Base-by-base conservation (phyloP, 768 basidiomycete species). In the Termitomyces sp. region DNA sequence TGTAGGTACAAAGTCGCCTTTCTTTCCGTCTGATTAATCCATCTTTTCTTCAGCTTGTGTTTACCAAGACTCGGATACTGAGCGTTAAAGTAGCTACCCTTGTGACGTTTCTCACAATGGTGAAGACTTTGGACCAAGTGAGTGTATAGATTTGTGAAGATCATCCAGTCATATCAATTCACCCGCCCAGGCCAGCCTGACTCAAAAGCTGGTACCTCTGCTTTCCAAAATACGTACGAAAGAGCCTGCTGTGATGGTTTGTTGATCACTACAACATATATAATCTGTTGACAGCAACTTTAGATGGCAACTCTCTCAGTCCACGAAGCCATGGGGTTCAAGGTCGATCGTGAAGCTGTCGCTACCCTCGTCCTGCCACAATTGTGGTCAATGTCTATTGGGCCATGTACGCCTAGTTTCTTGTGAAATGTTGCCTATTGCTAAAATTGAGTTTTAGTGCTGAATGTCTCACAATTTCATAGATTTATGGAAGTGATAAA, bases 381-480 rank as follows among this genome's bases (percentile, higher is more conserved):
- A 78, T 75, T 96, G 32, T 99, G 97, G 97, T 80, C 90, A 3
- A 98, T 99, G 95, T 95, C 92, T 3, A 96, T 98, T 78, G 96
- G 94, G 28, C 96, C 96, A 58, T 71, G 93, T 94, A 70, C 68
- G 90, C 82, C 7, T 46, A 15, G 46, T 33, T 42, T 33, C 22
- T 36, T 33, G 20, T 33, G 12, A 32, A 45, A 48, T 32, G 28
- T 36, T 3, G 28, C n/a, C 24, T 36, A 36, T 53, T 57, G 45
- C 63, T 60, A 64, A 51, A 62, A 55, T 33, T 5, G 18, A 46
- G 57, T 46, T 35, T 35, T 64, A 91, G 90, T 93, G 39, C 69
- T 93, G n/a, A 93, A 83, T 66, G 78, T 93, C 15, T 82, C 85
- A 35, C 97, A 99, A 75, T 99, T 98, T 71, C 85, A 89, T 65